Base-by-base conservation (phyloP, 257 asterid genomes). In the Salvia splendens region DNA sequence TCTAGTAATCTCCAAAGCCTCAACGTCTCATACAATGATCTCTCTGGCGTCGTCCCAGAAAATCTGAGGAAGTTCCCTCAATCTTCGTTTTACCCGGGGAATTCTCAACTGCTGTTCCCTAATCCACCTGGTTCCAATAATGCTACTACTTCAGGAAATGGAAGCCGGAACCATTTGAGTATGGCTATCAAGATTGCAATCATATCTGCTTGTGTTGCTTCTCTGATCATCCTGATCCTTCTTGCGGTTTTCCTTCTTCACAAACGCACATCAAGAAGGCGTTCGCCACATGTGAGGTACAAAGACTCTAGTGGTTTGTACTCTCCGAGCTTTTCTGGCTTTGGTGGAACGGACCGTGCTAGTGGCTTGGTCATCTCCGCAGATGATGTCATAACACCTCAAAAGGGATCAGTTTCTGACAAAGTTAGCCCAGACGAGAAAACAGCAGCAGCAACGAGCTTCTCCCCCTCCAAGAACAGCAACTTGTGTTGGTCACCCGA, bases 81-180 rank as follows among this genome's bases (percentile, higher is more conserved):
- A 12, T 82, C 99, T 16, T 90, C 95, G 56, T 93, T 93, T 82
- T 88, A 81, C 81, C 99, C 99, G 42, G 96, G 99, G 9, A 93
- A 93, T 75, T 77, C 95, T 16, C 61, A 70, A 14, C 69, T 93
- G 66, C 81, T 81, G 59, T 88, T 93, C 75, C 99, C 97, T 10
- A 90, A 85, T 68, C 85, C 93, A 65, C 95, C 95, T 4, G 85
- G 84, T 48, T 78, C 93, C 12, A 79, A 53, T 73, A 78, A 60
- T 36, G 42, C 70, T 71, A 24, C 30, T 24, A 24, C 30, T 24
- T 24, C 30, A 24, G 30, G 30, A 24, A 24, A 24, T 24, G 30
- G 30, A 24, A 24, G 30, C 30, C 1, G 30, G 30, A 24, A 24
- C 30, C 30, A 24, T 24, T 24, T 24, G 30, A 24, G 78, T 74